Evolutionary conservation across 805 yeast species (phyloP).

Genomic region (Candida pseudofarinosa): DNA sequence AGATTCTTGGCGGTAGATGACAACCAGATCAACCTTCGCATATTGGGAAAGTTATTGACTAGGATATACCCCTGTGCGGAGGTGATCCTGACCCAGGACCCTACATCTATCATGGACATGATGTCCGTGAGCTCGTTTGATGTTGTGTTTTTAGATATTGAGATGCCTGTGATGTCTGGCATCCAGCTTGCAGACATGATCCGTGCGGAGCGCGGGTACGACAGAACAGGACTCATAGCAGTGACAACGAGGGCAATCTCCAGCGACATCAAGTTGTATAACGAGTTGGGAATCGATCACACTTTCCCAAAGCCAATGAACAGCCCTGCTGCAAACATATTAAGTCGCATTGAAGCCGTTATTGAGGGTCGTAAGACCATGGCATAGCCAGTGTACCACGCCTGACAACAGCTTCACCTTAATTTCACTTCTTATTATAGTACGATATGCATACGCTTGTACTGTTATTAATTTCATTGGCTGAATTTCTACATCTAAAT

Average conservation of each 20-base stretch:
- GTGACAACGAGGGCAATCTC: constrained; percentile 33
- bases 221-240: constrained; percentile 32
- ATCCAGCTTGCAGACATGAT: constrained; percentile 29
- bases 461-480: no score
- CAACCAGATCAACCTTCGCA: constrained; percentile 36
- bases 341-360: not conserved
- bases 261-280: constrained; percentile 26
- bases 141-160: constrained; percentile 40
- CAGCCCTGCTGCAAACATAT: constrained; percentile 7
- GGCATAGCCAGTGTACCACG: no score
- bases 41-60: constrained; percentile 26
- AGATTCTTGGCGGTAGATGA: constrained; percentile 37
- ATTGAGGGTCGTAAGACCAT: not conserved
- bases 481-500: no score
- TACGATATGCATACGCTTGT: no score
- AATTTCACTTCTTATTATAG: no score
- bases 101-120: constrained; percentile 21
- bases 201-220: constrained; percentile 10
- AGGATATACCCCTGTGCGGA: constrained; percentile 32
- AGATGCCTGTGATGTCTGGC: constrained; percentile 42
- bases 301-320: constrained; percentile 40
- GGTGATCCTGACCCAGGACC: constrained; percentile 26
- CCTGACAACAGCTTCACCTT: no score
- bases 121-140: constrained; percentile 19
- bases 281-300: constrained; percentile 34